These are phyloP conservation scores for Juncus effusus DNA, from an alignment of 176 grass and related monocot species.

Conservation along the genomic window DNA sequence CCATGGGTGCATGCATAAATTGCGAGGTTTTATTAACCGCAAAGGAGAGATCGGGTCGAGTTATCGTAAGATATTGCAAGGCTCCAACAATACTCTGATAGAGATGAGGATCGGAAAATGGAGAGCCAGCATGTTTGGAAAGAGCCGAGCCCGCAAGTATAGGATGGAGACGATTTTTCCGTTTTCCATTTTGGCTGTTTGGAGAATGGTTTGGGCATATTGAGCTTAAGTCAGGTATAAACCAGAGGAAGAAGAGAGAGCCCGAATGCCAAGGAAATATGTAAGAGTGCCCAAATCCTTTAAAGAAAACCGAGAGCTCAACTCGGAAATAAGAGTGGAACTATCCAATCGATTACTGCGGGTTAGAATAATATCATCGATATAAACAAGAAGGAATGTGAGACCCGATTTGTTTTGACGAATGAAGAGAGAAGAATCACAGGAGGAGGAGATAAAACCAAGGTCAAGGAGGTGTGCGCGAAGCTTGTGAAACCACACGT, in stretches of 20 bases:
- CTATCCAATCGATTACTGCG: neutral
- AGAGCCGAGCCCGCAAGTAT: neutral
- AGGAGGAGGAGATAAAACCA: neutral
- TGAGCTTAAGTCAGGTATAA: no score
- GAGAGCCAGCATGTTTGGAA: neutral
- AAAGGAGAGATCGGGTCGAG: neutral
- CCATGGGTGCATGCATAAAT: neutral
- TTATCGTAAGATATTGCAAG: slow-evolving; percentile 10
- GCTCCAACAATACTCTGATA: neutral
- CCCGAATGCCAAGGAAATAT: no score
- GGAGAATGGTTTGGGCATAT: no score
- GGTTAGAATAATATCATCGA: neutral
- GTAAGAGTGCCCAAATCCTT: no score
- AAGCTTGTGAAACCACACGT: no score
- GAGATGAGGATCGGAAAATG: neutral
- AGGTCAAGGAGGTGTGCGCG: neutral
- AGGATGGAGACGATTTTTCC: neutral
- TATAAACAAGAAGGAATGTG: neutral
- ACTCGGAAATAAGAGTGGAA: neutral
- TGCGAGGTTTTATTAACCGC: neutral
- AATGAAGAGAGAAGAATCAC: neutral
- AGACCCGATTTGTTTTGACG: neutral
- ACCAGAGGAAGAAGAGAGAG: no score
- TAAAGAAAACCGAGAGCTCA: neutral
- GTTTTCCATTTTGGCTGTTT: neutral